phyloP scores from a whole-genome alignment of 208 protist genomes.

The Naegleria gruberi region DNA sequence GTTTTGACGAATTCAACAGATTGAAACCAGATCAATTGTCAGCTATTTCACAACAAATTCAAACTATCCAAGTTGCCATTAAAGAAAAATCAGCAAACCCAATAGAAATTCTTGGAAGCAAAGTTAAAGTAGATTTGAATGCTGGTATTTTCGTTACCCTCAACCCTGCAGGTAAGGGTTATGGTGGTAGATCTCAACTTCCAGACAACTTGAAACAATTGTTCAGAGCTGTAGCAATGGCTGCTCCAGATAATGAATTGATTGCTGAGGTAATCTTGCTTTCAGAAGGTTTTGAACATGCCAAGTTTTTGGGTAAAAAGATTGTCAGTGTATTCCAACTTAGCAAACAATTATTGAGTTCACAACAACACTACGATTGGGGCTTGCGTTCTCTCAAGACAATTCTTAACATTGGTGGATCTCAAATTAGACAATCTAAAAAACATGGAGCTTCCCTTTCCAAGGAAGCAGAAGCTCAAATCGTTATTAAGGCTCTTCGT shows the following conservation, averaged over 20 bases:
- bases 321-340: slow-evolving; percentile 87
- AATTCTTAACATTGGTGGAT: slow-evolving; percentile 77
- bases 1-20: slow-evolving; percentile 99
- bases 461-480: slow-evolving; percentile 70
- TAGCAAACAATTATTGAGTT: slow-evolving; percentile 80
- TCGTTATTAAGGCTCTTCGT: slow-evolving; percentile 90
- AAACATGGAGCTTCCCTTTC: slow-evolving; percentile 42
- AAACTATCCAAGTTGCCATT: slow-evolving; percentile 92
- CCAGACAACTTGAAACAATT: slow-evolving; percentile 97
- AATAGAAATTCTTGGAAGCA: slow-evolving; percentile 76
- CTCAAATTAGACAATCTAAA: slow-evolving; percentile 8
- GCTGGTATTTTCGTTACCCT: slow-evolving; percentile 97
- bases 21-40: slow-evolving; percentile 95
- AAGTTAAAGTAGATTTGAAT: slow-evolving; percentile 84
- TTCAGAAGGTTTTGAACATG: slow-evolving; percentile 90
- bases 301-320: slow-evolving; percentile 77
- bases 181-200: slow-evolving; percentile 93
- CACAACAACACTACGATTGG: slow-evolving; percentile 97
- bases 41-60: slow-evolving; percentile 96
- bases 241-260: slow-evolving; percentile 90
- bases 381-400: slow-evolving; percentile 94
- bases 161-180: slow-evolving; percentile 95
- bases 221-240: slow-evolving; percentile 97
- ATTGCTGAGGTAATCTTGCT: slow-evolving; percentile 95
- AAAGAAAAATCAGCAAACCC: slow-evolving; percentile 64